These are phyloP conservation scores for Schwanniomyces vanrijiae DNA, from an alignment of 805 yeast species.

Conservation along the genomic window DNA sequence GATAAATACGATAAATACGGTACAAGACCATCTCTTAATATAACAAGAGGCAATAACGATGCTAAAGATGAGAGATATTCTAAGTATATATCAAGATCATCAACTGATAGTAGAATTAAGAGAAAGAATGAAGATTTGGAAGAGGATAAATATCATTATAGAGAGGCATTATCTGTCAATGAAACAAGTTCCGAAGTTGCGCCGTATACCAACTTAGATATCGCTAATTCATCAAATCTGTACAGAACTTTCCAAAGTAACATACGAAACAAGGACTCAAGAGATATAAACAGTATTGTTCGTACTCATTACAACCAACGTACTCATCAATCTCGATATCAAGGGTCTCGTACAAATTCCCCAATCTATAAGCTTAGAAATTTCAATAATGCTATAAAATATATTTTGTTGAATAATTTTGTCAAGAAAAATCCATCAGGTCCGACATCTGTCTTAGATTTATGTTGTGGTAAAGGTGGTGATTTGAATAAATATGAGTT, in stretches of 20 bases:
- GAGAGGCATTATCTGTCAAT: conserved; percentile 3
- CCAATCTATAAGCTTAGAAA: conserved; percentile 84
- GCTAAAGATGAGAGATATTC: conserved; percentile 10
- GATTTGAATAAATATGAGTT: conserved; percentile 88
- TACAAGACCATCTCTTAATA: conserved; percentile 8
- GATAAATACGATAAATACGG: conserved; percentile 44
- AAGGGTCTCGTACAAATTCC: conserved; percentile 64
- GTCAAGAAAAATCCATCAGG: conserved; percentile 34
- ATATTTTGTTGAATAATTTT: conserved; percentile 74
- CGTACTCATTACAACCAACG: conserved; percentile 84
- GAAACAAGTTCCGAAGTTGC: conserved; percentile 10
- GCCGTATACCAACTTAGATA: conserved; percentile 19
- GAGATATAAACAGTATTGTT: conserved; percentile 65
- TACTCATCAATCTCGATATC: conserved; percentile 63
- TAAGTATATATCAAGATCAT: conserved; percentile 8
- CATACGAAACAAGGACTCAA: conserved; percentile 31
- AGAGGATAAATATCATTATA: background rate
- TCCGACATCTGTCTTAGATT: conserved; percentile 61
- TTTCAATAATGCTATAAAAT: conserved; percentile 90
- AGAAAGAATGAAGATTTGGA: background rate
- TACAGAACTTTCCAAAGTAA: conserved; percentile 41
- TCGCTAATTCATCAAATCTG: conserved; percentile 20
- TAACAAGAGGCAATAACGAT: background rate
- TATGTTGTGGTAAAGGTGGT: conserved; percentile 99
- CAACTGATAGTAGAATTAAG: conserved; percentile 6